A percentile compares a stretch with the other conserved stretches of the same genome.
These are phyloP conservation scores for Rhodotorula glutinis DNA, from an alignment of 1,284 basidiomycete genomes.

Conservation along the genomic window DNA sequence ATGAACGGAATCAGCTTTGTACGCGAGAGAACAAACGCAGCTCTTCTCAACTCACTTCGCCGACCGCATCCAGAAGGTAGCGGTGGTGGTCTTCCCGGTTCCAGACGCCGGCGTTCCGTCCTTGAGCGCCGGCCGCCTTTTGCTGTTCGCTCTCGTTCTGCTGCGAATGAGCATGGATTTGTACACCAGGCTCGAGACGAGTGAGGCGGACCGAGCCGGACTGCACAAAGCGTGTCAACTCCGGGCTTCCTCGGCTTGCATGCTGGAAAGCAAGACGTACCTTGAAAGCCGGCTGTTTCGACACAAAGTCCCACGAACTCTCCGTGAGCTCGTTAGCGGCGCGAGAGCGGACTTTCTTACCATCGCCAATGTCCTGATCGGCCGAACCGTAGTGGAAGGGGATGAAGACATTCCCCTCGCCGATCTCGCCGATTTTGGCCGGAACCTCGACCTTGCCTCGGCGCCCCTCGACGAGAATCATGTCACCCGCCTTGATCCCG, in stretches of 20 bases:
- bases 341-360: neutral
- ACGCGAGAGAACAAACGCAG: no score
- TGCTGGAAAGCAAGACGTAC: neutral
- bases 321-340: conserved; percentile 16
- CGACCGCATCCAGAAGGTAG: conserved; percentile 7
- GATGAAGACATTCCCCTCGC: conserved; percentile 13
- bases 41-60: conserved; percentile 9
- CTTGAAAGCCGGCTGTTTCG: conserved; percentile 21
- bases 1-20: no score
- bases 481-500: conserved; percentile 10
- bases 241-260: no score
- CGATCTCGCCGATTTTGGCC: conserved; percentile 17
- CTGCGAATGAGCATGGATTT: conserved; percentile 9
- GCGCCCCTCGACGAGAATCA: conserved; percentile 10
- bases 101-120: neutral
- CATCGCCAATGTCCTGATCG: conserved; percentile 7
- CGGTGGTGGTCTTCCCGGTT: conserved; percentile 7
- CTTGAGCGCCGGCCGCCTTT: neutral
- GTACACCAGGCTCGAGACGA: conserved; percentile 8
- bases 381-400: conserved; percentile 19
- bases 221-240: neutral
- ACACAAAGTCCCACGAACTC: conserved; percentile 9
- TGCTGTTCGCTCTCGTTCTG: conserved; percentile 11
- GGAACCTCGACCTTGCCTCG: conserved; percentile 10
- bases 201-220: conserved; percentile 10